These are phyloP conservation scores for Hemisphaericaspora nanyangensis DNA, from an alignment of 805 yeast species.

Conservation along the genomic window DNA sequence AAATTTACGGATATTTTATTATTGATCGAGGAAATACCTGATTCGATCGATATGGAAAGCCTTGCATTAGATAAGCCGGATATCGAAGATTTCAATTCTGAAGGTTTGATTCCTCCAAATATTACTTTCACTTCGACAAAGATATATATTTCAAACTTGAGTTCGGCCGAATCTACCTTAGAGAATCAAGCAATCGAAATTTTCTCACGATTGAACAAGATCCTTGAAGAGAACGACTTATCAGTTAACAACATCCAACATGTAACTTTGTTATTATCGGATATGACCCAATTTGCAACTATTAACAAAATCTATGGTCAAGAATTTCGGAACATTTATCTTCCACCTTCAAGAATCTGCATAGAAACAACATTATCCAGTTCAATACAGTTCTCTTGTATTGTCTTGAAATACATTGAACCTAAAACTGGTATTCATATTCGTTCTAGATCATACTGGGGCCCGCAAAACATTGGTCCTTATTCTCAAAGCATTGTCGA, in stretches of 20 bases:
- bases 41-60: not conserved
- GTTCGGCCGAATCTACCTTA: constrained; percentile 15
- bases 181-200: constrained; percentile 46
- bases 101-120: not conserved
- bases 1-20: constrained; percentile 32
- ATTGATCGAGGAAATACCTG: constrained; percentile 8
- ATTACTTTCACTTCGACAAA: constrained; percentile 13
- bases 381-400: constrained; percentile 58
- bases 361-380: constrained; percentile 55
- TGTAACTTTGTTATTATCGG: constrained; percentile 54
- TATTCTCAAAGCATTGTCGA: constrained; percentile 80
- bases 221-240: constrained; percentile 27
- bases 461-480: constrained; percentile 97
- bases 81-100: not conserved
- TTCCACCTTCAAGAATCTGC: constrained; percentile 89
- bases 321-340: constrained; percentile 51
- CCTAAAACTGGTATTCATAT: constrained; percentile 75
- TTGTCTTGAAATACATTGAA: constrained; percentile 30
- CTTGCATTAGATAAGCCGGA: not conserved
- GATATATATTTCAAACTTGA: constrained; percentile 28
- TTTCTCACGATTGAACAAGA: constrained; percentile 38
- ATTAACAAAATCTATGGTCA: constrained; percentile 60
- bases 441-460: constrained; percentile 95
- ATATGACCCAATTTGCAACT: constrained; percentile 60
- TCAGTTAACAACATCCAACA: constrained; percentile 50